Percentiles rank a stretch among this genome's conserved stretches.
These are phyloP conservation scores for Crucihimalaya himalaica DNA, from an alignment of 345 rosid species.

Conservation along the genomic window DNA sequence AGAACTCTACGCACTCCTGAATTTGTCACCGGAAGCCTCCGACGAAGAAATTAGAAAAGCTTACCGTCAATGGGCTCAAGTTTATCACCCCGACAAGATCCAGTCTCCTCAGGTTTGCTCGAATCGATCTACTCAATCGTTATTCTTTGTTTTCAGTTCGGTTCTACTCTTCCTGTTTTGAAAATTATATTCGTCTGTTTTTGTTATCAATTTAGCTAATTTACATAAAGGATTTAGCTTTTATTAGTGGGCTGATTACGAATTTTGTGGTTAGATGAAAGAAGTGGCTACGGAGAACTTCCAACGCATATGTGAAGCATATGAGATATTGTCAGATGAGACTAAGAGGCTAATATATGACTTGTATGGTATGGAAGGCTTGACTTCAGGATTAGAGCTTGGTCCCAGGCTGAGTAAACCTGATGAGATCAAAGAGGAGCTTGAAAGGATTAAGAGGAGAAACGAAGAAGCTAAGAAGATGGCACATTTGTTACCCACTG, in stretches of 20 bases:
- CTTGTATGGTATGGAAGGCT: slow-evolving; percentile 93
- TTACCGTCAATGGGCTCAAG: slow-evolving; percentile 97
- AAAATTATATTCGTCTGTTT: background rate
- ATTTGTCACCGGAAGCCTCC: slow-evolving; percentile 90
- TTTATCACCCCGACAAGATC: slow-evolving; percentile 94
- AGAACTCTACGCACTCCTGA: slow-evolving; percentile 83
- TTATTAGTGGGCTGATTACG: slow-evolving; percentile 4
- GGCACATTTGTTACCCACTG: slow-evolving; percentile 69
- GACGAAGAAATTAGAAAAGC: slow-evolving; percentile 87
- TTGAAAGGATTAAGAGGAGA: slow-evolving; percentile 64
- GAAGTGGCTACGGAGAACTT: slow-evolving; percentile 86
- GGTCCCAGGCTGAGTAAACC: slow-evolving; percentile 76
- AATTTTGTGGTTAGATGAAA: slow-evolving; percentile 64
- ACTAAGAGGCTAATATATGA: slow-evolving; percentile 80
- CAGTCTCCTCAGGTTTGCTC: slow-evolving; percentile 64
- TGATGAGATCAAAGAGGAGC: slow-evolving; percentile 85
- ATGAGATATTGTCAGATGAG: slow-evolving; percentile 85
- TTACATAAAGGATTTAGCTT: slow-evolving; percentile 8
- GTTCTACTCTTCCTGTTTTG: background rate
- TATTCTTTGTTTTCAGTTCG: background rate
- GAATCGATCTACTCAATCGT: background rate
- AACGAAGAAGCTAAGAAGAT: slow-evolving; percentile 66
- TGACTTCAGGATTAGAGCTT: slow-evolving; percentile 85
- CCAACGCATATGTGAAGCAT: slow-evolving; percentile 89
- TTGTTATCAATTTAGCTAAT: background rate